Conservation (phyloP, 352 stramenopile genomes). For the Globisporangium splendens region DNA sequence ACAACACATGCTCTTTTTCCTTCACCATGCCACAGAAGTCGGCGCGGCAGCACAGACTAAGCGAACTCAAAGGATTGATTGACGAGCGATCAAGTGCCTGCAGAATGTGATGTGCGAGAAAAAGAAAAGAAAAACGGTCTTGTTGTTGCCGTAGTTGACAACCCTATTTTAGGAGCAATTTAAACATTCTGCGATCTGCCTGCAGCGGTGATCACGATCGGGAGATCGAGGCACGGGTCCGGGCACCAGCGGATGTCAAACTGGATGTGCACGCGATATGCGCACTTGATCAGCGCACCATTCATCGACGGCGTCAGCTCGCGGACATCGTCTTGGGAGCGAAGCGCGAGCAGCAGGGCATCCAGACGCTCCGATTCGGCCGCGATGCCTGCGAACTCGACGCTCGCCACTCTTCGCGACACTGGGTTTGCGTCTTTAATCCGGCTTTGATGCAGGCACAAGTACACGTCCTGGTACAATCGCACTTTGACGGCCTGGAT, state of each 20-base stretch:
- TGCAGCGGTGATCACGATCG: slow-evolving; percentile 9
- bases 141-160: too few species aligned
- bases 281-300: slow-evolving; percentile 24
- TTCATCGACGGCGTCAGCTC: slow-evolving; percentile 29
- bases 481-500: slow-evolving; percentile 27
- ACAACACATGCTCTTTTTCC: too few species aligned
- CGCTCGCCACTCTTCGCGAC: neutral
- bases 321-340: neutral
- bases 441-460: slow-evolving; percentile 4
- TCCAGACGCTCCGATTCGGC: slow-evolving; percentile 5
- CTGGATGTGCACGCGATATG: slow-evolving; percentile 31
- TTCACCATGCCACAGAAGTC: too few species aligned
- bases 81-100: too few species aligned
- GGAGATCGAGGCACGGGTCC: slow-evolving; percentile 30
- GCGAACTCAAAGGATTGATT: too few species aligned
- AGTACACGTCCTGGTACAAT: slow-evolving; percentile 26
- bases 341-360: slow-evolving; percentile 21
- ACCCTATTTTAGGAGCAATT: too few species aligned
- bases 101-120: too few species aligned
- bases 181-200: too few species aligned
- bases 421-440: slow-evolving; percentile 8
- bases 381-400: slow-evolving; percentile 14
- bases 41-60: too few species aligned
- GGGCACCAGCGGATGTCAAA: slow-evolving; percentile 41
- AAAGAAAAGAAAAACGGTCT: too few species aligned